These are phyloP conservation scores for Gossypium stocksii DNA, from an alignment of 345 rosid species.

Conservation along the genomic window DNA sequence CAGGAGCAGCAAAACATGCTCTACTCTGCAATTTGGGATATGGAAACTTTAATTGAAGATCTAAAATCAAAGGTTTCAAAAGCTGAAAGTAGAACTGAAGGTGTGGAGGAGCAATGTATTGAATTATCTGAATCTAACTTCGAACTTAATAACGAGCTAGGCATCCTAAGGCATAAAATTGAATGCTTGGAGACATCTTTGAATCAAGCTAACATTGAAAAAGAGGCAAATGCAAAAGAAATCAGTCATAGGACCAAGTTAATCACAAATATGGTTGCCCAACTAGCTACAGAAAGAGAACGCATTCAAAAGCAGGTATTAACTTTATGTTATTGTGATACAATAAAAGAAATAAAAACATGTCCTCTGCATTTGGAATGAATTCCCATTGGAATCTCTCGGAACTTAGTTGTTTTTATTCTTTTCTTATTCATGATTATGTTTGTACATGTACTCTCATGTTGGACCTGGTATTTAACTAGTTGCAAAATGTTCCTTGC, in stretches of 20 bases:
- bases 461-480: neutral
- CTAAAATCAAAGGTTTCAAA: conserved; percentile 83
- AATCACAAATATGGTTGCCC: conserved; percentile 66
- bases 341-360: neutral
- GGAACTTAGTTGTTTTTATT: neutral
- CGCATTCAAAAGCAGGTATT: conserved; percentile 75
- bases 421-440: neutral
- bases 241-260: conserved; percentile 49
- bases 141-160: conserved; percentile 54
- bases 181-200: conserved; percentile 49
- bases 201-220: conserved; percentile 48
- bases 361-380: neutral
- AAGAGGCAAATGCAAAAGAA: conserved; percentile 54
- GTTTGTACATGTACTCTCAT: neutral
- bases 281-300: conserved; percentile 72
- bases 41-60: conserved; percentile 94
- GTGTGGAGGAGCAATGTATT: conserved; percentile 72
- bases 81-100: conserved; percentile 70
- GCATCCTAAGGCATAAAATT: conserved; percentile 44
- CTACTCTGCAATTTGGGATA: conserved; percentile 97
- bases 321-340: conserved; percentile 3
- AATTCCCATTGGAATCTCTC: neutral
- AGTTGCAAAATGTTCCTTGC: conserved; percentile 27
- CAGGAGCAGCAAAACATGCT: conserved; percentile 95
- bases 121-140: conserved; percentile 57